Evolutionary conservation across 202 grass and related monocot species (phyloP).

Genomic region (Brachypodium distachyon): DNA sequence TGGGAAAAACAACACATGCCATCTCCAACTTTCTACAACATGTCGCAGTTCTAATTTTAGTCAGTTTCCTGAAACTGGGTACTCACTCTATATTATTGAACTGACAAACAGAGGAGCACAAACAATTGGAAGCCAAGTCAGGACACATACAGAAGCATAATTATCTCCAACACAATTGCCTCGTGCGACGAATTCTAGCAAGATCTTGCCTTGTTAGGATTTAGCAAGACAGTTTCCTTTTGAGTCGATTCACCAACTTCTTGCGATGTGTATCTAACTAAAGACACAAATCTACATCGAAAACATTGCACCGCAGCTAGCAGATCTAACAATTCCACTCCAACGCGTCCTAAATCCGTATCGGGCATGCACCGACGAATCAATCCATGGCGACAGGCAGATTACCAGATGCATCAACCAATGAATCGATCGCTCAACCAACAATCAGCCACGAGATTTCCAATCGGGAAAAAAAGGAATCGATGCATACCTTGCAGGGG

Average conservation of each 20-base stretch:
- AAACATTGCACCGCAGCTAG: neutral
- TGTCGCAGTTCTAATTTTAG: neutral
- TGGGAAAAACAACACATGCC: too few species aligned
- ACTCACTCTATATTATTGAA: neutral
- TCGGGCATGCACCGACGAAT: neutral
- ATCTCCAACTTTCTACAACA: too few species aligned
- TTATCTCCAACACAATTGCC: neutral
- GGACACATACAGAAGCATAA: neutral
- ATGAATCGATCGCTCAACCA: neutral
- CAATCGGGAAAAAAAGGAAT: neutral
- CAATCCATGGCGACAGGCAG: neutral
- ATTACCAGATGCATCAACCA: neutral
- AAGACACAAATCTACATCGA: neutral
- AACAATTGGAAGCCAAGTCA: too few species aligned
- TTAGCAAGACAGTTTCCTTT: neutral
- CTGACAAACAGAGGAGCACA: neutral
- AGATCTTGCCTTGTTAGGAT: neutral
- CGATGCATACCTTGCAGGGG: neutral
- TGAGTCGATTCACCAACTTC: too few species aligned
- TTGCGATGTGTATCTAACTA: too few species aligned
- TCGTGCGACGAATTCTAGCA: neutral
- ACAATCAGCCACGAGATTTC: neutral
- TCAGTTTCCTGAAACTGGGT: neutral
- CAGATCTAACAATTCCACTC: constrained; percentile 9
- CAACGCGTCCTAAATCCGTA: neutral